phyloP scores from a whole-genome alignment of 768 basidiomycete species.

The Mrakia hoshinonis region DNA sequence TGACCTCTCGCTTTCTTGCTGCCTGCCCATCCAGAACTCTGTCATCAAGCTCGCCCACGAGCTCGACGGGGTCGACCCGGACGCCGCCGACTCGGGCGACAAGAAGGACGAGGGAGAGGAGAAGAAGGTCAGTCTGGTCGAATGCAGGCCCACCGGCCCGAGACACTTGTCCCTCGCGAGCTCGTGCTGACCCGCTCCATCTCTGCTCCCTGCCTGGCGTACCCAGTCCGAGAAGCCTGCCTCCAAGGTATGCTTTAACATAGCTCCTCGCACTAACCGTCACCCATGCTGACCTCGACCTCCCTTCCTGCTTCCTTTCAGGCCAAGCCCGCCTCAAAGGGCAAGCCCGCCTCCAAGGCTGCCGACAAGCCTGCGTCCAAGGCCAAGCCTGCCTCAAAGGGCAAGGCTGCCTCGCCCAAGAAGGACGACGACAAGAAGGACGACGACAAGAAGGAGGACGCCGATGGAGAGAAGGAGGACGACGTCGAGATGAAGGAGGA shows the following conservation, averaged over 20 bases:
- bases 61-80: constrained; percentile 17
- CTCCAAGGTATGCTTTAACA: background rate
- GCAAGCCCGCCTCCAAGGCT: constrained; percentile 9
- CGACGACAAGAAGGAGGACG: background rate
- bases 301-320: background rate
- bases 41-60: constrained; percentile 27
- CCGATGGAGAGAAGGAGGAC: background rate
- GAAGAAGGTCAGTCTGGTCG: background rate
- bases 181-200: background rate
- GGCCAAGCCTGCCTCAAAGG: constrained; percentile 10
- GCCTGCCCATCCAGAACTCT: background rate
- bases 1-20: background rate
- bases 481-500: background rate
- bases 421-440: background rate
- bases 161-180: background rate
- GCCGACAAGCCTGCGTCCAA: constrained; percentile 10
- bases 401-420: constrained; percentile 1
- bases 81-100: background rate
- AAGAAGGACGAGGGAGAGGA: constrained; percentile 7
- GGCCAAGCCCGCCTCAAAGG: constrained; percentile 1
- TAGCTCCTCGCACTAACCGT: too few relatives aligned
- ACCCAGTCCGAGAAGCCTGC: background rate
- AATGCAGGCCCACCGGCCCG: background rate
- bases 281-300: background rate
- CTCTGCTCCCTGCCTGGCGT: background rate